Percentiles rank a stretch among this genome's conserved stretches.
Conservation (phyloP, 192 early-diverging fungal species). For the Umbelopsis isabellina region DNA sequence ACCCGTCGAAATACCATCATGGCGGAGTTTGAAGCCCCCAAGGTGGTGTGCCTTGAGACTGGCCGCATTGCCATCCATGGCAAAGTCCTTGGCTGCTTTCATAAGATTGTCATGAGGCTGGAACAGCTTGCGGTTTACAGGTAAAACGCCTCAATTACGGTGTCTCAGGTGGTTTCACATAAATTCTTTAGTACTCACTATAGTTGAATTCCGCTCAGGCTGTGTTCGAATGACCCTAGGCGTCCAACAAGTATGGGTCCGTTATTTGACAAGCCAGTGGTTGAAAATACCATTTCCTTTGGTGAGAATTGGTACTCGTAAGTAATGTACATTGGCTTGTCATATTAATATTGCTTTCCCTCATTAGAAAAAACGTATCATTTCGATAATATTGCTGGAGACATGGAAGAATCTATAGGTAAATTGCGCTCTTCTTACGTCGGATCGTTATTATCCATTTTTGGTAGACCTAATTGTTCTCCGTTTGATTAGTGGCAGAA, state of each 20-base stretch:
- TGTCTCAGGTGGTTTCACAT: neutral
- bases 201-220: neutral
- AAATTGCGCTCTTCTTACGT: neutral
- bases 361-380: neutral
- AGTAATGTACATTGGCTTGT: neutral
- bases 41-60: neutral
- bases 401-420: slow-evolving; percentile 13
- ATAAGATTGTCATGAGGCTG: slow-evolving; percentile 6
- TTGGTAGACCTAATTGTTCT: neutral
- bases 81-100: slow-evolving; percentile 16
- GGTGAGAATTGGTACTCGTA: neutral
- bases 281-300: slow-evolving; percentile 12
- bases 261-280: slow-evolving; percentile 7
- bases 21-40: slow-evolving; percentile 18
- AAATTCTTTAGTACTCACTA: too few species aligned
- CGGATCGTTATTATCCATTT: neutral
- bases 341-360: neutral
- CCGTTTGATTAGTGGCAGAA: slow-evolving; percentile 8
- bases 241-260: slow-evolving; percentile 10
- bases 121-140: slow-evolving; percentile 7
- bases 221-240: slow-evolving; percentile 15
- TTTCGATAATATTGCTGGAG: neutral
- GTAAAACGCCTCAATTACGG: neutral
- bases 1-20: neutral
- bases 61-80: slow-evolving; percentile 1